Base-by-base conservation (phyloP, 2,329 filamentous ascomycete genomes). In the Beauveria brongniartii region DNA sequence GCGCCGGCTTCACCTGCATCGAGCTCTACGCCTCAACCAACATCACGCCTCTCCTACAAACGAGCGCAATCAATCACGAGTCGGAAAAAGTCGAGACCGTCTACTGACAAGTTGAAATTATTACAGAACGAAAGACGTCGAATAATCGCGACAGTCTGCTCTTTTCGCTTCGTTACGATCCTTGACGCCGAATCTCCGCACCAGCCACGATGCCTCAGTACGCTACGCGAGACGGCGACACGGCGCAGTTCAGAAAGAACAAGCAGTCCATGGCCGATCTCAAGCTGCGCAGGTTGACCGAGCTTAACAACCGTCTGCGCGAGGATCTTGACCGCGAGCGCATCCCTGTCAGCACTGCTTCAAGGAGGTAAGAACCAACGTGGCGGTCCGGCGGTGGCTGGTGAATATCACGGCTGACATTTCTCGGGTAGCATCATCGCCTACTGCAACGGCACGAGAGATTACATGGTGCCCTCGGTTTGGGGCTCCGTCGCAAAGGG, bases 231-330 rank as follows among this genome's bases (percentile, higher is more conserved):
- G 85, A 88, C 71, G 83, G 83, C 75, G 85, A 88, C 72, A 83
- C 84, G 73, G 83, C 82, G 70, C 84, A 87, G 74, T 84, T 86
- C 69, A 86, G 84, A 83, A 96, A 92, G 81, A 97, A 95, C 81
- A 97, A 97, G 82, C 94, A 97, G 80, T 96, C 91, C 74, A 97
- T 99, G 91, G 93, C 93, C 69, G 94, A 99, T 75, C 85, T 99
- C 66, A 99, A 99, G 83, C 86, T 97, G 71, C 88, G 94, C 71
- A 89, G 94, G 66, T 82, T 99, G 77, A 97, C 92, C 64, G 94
- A 99, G 80, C 85, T 99, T 71, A 99, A 97, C 82, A 91, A 91
- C 77, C 89, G 94, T 69, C 80, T 99, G 75, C 90, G 92, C 71
- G 94, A 99, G 78, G 94, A 99, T 75, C 82, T 99, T 66, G 94